Percentiles rank a stretch among this genome's conserved stretches.
Conservation (phyloP, 1,284 basidiomycete genomes). For the Hymenochaete sp. region DNA sequence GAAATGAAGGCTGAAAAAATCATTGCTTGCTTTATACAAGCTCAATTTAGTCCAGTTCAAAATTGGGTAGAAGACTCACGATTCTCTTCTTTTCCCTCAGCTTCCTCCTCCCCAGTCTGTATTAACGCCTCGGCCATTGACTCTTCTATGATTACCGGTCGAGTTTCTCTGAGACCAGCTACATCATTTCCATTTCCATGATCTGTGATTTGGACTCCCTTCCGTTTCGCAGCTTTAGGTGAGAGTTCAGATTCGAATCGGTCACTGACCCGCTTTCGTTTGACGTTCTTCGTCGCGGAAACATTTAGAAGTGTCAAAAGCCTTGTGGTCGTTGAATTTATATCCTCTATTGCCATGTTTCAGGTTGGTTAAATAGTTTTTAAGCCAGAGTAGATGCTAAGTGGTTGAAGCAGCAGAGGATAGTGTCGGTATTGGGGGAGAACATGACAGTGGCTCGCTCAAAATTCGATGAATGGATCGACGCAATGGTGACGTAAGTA, state of each 20-base stretch:
- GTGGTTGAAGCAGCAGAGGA: no score
- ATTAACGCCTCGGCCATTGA: slow-evolving; percentile 5
- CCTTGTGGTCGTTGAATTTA: slow-evolving; percentile 62
- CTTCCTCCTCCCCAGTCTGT: slow-evolving; percentile 16
- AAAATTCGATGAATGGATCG: no score
- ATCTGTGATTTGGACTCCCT: slow-evolving; percentile 29
- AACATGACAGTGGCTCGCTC: no score
- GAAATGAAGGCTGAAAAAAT: slow-evolving; percentile 60
- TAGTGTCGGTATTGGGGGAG: no score
- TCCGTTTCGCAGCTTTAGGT: slow-evolving; percentile 62
- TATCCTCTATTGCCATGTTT: slow-evolving; percentile 34
- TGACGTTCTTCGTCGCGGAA: slow-evolving; percentile 63
- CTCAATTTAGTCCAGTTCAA: slow-evolving; percentile 23
- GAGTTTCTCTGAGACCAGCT: no score
- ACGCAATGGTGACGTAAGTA: no score
- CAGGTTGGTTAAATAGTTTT: no score
- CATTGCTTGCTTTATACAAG: slow-evolving; percentile 24
- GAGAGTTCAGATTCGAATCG: slow-evolving; percentile 30
- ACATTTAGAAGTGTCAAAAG: slow-evolving; percentile 93
- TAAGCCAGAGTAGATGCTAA: no score
- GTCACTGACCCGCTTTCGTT: slow-evolving; percentile 41
- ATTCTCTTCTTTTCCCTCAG: slow-evolving; percentile 17
- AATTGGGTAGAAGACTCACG: slow-evolving; percentile 19
- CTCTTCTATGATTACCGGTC: not conserved
- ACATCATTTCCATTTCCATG: slow-evolving; percentile 15